Evolutionary conservation across 2,329 filamentous ascomycete genomes (phyloP).

Genomic region (Aspergillus ochraceoroseus): DNA sequence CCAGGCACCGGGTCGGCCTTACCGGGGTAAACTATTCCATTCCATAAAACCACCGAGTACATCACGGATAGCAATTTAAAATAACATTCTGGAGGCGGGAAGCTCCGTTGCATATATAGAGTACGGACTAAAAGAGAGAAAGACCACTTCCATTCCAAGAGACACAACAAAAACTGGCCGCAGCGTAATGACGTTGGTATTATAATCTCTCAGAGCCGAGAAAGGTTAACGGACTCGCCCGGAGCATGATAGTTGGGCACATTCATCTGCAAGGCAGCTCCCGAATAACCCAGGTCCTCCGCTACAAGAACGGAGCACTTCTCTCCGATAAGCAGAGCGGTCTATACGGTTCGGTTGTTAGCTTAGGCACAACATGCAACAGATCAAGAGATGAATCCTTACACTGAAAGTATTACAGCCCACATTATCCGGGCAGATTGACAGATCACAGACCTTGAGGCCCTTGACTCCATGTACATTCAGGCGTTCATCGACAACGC

Average conservation of each 20-base stretch:
- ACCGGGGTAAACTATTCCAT: too few species aligned
- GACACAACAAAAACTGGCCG: too few species aligned
- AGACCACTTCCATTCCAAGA: too few species aligned
- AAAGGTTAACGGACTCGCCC: conserved; percentile 24
- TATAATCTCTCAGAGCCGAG: not conserved
- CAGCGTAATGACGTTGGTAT: too few species aligned
- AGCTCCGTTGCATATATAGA: too few species aligned
- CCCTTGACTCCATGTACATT: conserved; percentile 74
- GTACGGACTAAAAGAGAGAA: too few species aligned
- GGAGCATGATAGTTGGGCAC: conserved; percentile 60
- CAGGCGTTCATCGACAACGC: conserved; percentile 69
- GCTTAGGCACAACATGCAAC: not conserved
- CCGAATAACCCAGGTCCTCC: conserved; percentile 70
- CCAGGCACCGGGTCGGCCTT: too few species aligned
- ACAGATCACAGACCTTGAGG: conserved; percentile 71
- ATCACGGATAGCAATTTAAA: too few species aligned
- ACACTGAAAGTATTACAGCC: conserved; percentile 60
- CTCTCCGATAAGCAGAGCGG: conserved; percentile 69
- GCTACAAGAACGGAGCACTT: conserved; percentile 65
- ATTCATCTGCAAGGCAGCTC: conserved; percentile 70
- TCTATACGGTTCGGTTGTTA: conserved; percentile 40
- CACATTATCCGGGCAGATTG: conserved; percentile 73
- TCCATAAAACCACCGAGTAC: too few species aligned
- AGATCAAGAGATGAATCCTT: conserved; percentile 14
- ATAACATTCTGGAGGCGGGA: too few species aligned